phyloP scores from a whole-genome alignment of 495 filamentous ascomycete species.

The Neurospora tetraspora region DNA sequence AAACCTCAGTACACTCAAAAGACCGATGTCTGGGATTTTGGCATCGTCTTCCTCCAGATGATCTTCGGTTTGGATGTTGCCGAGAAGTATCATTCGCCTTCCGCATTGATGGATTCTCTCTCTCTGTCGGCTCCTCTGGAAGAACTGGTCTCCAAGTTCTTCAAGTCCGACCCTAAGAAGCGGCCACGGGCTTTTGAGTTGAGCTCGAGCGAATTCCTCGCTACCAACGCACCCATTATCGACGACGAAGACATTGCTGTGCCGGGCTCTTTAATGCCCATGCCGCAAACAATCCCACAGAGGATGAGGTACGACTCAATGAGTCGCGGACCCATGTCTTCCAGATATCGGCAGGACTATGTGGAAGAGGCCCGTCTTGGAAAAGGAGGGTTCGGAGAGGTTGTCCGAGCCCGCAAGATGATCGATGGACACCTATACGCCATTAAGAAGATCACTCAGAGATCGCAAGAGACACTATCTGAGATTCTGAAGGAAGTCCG shows the following conservation, averaged over 20 bases:
- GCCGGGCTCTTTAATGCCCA: constrained; percentile 28
- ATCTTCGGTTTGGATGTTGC: constrained; percentile 73
- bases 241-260: constrained; percentile 27
- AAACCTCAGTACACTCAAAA: constrained; percentile 58
- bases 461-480: constrained; percentile 65
- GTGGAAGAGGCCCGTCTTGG: constrained; percentile 80
- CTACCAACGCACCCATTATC: constrained; percentile 48
- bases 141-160: constrained; percentile 73
- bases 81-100: constrained; percentile 68
- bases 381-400: constrained; percentile 91
- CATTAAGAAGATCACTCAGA: constrained; percentile 88
- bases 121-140: constrained; percentile 60
- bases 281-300: constrained; percentile 27
- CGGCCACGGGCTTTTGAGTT: constrained; percentile 84
- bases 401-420: constrained; percentile 93
- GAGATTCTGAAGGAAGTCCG: constrained; percentile 88
- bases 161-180: constrained; percentile 72
- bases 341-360: constrained; percentile 79
- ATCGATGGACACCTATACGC: constrained; percentile 89
- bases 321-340: constrained; percentile 36
- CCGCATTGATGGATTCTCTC: constrained; percentile 50
- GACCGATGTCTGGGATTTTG: constrained; percentile 91
- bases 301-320: constrained; percentile 42
- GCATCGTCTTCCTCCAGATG: constrained; percentile 86
- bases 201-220: constrained; percentile 76